Base-by-base conservation (phyloP, 2,329 filamentous ascomycete species). In the Trichoderma hamatum region DNA sequence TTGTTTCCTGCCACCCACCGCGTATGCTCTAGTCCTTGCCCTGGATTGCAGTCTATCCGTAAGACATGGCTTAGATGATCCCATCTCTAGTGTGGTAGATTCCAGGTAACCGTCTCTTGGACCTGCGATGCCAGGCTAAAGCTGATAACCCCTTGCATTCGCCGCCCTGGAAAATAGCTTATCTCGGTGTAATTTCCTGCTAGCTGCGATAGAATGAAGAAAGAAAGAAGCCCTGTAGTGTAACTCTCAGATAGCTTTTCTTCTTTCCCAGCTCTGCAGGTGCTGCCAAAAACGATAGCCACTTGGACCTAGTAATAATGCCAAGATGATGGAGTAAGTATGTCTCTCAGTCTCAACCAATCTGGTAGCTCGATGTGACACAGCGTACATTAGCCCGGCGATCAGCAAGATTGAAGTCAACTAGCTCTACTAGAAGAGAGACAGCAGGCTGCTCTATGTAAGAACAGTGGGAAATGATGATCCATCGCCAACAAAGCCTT, bases 31-130 rank as follows among this genome's bases (percentile, higher is more conserved):
- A 43, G 43, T 55, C 19, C 19, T 14, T 49, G 2, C 34, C 26
- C 3, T 19, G 28, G 39, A 67, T 36, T 14, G 39, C 21, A 59
- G 10, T 26, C 1, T 21, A 14, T 39, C 49, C 24, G 49, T 59
- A 11, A 67, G 28, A 67, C 63, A 67, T 59, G 63, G 49, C 16
- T 59, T 67, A 16, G 39, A 13, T 16, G 26, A 28, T 26, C 24
- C 19, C 24, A 55, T 34, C n/a, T n/a, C 52, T 52, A 46, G 30
- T 24, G 9, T 49, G 52, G 32, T 14, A 14, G 62, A 55, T 32
- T 49, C 52, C 62, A 19, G 62, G 51, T 56, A 46, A 21, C 46
- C 62, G 51, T 56, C 21, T 56, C 62, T 49, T n/a, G n/a, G n/a
- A 9, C 14, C 51, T 24, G 16, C 24, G 16, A 32, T 34, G 26